Evolutionary conservation across 2,329 filamentous ascomycete species (phyloP), one percentile per base, ranked within the genome.

Genomic region (Talaromyces sp.): DNA sequence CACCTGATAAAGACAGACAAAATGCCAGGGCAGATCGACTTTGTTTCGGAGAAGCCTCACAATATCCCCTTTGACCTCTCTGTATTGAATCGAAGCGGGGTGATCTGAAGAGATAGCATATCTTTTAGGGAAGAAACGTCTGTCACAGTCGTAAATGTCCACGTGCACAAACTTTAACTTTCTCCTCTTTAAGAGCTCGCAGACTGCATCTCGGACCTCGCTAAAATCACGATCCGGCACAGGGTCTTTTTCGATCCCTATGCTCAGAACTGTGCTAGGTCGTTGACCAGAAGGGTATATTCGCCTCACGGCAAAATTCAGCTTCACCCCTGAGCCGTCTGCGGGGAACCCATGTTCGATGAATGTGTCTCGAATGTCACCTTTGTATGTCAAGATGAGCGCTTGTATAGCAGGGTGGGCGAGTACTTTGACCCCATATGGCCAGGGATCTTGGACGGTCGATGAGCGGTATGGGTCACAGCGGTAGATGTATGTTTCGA

Each of bases 381-480:
- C 24, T 9, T 56, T 56, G 33, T 39, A 56, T 5, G 52, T 22
- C 7, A 56, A 11, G n/a, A 56, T 24, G 52, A 56, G 52, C 19
- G 33, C 10, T 16, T 33, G 52, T 37, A 56, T 56, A 19, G 52
- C n/a, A 22, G 33, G 52, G 19, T 56, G 9, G 14, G 37, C n/a
- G 52, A 37, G 33, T 22, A 56, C 52, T 24, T 56, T 56, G 52
- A 56, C n/a, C 1, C 52, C 52, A 16, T 56, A 56, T 11, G 52
- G 33, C 52, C 52, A 56, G 4, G 52, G 52, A 14, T 37, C n/a
- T 56, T 24, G 11, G 52, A 56, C 31, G 4, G 52, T 56, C 22
- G 52, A 56, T 24, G 52, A 56, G 33, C 52, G 52, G n/a, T 56
- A 56, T 14, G 52, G 52, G 11, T 37, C 52, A 56, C 52, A 56